These are phyloP conservation scores for Moelleriella libera DNA, from an alignment of 2,329 filamentous ascomycete species.

Conservation along the genomic window DNA sequence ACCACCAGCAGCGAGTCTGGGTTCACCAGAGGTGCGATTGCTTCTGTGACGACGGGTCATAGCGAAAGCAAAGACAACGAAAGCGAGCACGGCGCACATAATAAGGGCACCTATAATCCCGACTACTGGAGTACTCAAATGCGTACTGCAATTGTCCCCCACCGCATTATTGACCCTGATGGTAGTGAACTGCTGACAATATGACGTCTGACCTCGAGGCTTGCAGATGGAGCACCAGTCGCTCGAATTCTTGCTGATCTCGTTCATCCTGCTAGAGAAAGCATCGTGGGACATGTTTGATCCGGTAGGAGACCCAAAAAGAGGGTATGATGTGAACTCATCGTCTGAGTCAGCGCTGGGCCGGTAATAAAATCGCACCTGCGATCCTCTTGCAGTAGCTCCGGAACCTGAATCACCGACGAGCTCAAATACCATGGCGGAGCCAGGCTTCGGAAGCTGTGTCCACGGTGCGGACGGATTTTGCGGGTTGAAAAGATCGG, in stretches of 20 bases:
- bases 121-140: conserved; percentile 23
- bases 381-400: conserved; percentile 21
- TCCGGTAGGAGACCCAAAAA: conserved; percentile 24
- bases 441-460: conserved; percentile 51
- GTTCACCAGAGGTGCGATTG: too few relatives aligned
- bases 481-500: conserved; percentile 29
- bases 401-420: conserved; percentile 13
- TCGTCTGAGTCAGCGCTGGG: conserved; percentile 25
- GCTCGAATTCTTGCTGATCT: conserved; percentile 17
- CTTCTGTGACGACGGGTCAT: too few relatives aligned
- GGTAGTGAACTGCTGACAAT: conserved; percentile 16
- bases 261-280: conserved; percentile 23
- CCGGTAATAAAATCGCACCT: conserved; percentile 43
- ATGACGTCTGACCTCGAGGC: conserved; percentile 15
- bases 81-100: conserved; percentile 19
- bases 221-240: conserved; percentile 32
- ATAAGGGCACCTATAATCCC: conserved; percentile 32
- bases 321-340: conserved; percentile 19
- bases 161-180: not conserved
- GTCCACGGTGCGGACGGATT: conserved; percentile 32
- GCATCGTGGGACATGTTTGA: conserved; percentile 20
- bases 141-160: not conserved
- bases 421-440: conserved; percentile 61
- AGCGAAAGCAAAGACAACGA: conserved; percentile 17
- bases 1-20: not conserved